phyloP scores from a whole-genome alignment of 176 grass and related monocot species.

The Dendrocalamus sinicus region DNA sequence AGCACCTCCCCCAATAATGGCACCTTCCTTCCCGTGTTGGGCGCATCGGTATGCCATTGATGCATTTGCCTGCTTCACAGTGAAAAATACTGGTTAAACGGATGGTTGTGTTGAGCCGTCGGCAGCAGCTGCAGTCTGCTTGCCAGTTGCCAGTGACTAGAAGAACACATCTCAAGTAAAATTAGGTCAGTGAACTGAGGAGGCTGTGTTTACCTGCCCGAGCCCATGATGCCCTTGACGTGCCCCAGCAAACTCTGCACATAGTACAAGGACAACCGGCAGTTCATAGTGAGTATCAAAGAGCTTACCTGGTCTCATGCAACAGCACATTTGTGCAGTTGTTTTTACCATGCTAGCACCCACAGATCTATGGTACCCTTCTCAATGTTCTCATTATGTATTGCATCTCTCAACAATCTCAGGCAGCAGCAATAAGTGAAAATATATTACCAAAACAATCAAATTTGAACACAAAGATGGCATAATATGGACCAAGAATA shows the following conservation, averaged over 20 bases:
- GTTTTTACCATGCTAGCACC: background rate
- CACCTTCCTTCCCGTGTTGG: background rate
- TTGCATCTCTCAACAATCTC: slow-evolving; percentile 2
- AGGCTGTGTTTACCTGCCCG: background rate
- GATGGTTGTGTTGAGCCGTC: background rate
- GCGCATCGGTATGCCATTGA: background rate
- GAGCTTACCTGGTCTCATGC: background rate
- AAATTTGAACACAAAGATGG: slow-evolving; percentile 7
- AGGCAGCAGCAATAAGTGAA: background rate
- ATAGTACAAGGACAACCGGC: background rate
- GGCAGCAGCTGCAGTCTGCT: background rate
- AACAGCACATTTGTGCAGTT: background rate
- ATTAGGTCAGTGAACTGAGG: background rate
- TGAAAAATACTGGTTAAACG: background rate
- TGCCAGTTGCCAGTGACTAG: background rate
- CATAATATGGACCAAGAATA: background rate
- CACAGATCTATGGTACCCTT: background rate
- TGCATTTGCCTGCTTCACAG: background rate
- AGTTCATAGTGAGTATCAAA: background rate
- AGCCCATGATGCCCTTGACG: background rate
- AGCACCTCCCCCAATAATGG: background rate
- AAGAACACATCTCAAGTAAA: slow-evolving; percentile 15
- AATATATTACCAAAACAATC: background rate
- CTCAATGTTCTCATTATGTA: background rate
- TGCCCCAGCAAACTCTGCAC: background rate